Evolutionary conservation across 805 yeast genomes (phyloP), one percentile per base, ranked within the genome.

Genomic region (Saccharomycopsis sp.): DNA sequence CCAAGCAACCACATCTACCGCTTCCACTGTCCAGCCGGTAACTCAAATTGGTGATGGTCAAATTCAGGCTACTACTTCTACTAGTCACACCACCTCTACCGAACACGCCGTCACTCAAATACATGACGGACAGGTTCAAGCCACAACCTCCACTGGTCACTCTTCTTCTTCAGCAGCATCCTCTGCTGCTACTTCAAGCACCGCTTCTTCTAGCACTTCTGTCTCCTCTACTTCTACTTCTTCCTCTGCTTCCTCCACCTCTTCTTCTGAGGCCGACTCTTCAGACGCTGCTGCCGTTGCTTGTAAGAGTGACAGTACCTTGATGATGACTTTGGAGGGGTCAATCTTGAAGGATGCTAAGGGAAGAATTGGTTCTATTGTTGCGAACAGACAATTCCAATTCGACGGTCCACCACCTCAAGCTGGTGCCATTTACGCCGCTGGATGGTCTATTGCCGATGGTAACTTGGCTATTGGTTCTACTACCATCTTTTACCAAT

Each of bases 331-430:
- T 34, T 75, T 85, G 65, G 69, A 75, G 41, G 73, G 67, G 20
- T 74, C 83, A 61, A 68, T 81, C 53, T 75, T 85, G 65, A 76
- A 70, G 34, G 90, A 84, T 65, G 63, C 76, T 29, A 65, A 73
- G 62, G 85, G 84, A 51, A 81, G 90, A 78, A 71, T 84, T 63
- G 89, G 89, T 63, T 79, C 89, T 53, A 82, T 84, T 70, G 89
- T 84, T 59, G 79, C 88, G 53, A 84, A 83, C 82, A 77, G 84
- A 74, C 90, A 85, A 74, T 83, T 84, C 79, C 89, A 84, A 74
- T 84, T 83, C 68, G 89, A 85, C 69, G 89, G 89, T 66, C 88
- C 88, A 59, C 85, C 88, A 70, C 89, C 89, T 64, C 89, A 84
- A 75, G 87, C 84, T 37, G 86, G 85, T 67, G 75, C 85, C 53